Percentiles rank a stretch among this genome's conserved stretches.
Evolutionary conservation across 1,139 yeast genomes (phyloP).

Genomic region (Geotrichum carabidarum): DNA sequence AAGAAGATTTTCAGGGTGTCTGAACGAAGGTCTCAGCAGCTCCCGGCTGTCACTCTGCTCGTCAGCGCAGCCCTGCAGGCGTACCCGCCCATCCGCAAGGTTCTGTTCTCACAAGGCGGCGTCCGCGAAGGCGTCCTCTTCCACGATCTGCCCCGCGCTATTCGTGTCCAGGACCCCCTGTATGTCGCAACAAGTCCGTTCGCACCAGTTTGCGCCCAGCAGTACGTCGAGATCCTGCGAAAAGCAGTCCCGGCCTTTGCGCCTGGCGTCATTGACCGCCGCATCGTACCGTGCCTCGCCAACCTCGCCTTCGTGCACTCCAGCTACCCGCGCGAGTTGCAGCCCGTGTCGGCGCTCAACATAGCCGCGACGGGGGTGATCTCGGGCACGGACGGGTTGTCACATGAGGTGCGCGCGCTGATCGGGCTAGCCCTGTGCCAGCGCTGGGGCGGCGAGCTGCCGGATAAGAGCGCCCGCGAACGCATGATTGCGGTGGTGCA

Average conservation of each 20-base stretch:
- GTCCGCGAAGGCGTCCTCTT: constrained; percentile 66
- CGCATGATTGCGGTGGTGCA: constrained; percentile 38
- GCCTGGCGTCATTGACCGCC: constrained; percentile 50
- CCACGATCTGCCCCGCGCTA: constrained; percentile 50
- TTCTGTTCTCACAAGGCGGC: constrained; percentile 66
- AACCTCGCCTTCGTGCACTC: constrained; percentile 67
- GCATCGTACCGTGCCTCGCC: constrained; percentile 62
- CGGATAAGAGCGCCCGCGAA: constrained; percentile 43
- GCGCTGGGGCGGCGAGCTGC: constrained; percentile 73
- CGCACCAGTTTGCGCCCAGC: constrained; percentile 54
- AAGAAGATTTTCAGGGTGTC: constrained; percentile 53
- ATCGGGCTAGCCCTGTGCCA: constrained; percentile 65
- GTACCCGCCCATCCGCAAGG: constrained; percentile 53
- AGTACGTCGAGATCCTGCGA: constrained; percentile 47
- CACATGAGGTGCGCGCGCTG: constrained; percentile 60
- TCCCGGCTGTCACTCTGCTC: constrained; percentile 61
- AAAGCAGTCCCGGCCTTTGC: constrained; percentile 52
- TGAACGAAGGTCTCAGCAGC: constrained; percentile 54
- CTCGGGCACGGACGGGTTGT: constrained; percentile 64
- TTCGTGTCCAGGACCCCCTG: constrained; percentile 59
- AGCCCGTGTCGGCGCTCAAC: constrained; percentile 62
- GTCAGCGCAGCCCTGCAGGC: constrained; percentile 55
- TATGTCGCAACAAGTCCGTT: constrained; percentile 59
- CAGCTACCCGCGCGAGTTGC: constrained; percentile 64
- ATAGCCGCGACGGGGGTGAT: constrained; percentile 64